These are phyloP conservation scores for Yamadazyma sp. DNA, from an alignment of 1,139 yeast species.

Conservation along the genomic window DNA sequence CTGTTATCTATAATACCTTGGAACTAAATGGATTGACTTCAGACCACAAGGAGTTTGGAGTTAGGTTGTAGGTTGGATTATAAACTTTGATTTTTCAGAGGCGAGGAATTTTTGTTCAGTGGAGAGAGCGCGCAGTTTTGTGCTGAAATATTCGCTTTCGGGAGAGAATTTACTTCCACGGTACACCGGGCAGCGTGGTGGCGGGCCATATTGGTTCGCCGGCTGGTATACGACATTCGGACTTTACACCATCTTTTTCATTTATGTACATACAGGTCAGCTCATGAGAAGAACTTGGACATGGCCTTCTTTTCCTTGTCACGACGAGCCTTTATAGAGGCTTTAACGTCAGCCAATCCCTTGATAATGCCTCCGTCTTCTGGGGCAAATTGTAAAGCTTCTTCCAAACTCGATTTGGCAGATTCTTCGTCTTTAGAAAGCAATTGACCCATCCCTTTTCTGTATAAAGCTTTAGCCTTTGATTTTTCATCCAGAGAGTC, in stretches of 20 bases:
- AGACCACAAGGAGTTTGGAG: slow-evolving; percentile 9
- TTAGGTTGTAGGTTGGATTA: slow-evolving; percentile 4
- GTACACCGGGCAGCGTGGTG: no score
- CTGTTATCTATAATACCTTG: slow-evolving; percentile 11
- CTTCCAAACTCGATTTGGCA: slow-evolving; percentile 65
- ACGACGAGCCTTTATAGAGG: slow-evolving; percentile 50
- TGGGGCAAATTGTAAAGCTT: slow-evolving; percentile 68
- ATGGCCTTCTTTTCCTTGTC: slow-evolving; percentile 82
- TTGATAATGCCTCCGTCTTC: slow-evolving; percentile 71
- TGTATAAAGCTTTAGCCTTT: slow-evolving; percentile 79
- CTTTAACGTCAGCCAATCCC: slow-evolving; percentile 65
- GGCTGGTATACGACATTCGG: no score
- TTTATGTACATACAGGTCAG: slow-evolving; percentile 1
- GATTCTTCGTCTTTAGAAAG: slow-evolving; percentile 66
- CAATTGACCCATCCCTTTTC: slow-evolving; percentile 78
- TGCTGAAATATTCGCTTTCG: slow-evolving; percentile 6
- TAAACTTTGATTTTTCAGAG: slow-evolving; percentile 7
- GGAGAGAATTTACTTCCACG: slow-evolving; percentile 6
- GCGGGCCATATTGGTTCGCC: no score
- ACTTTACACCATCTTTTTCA: no score
- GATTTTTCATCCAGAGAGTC: slow-evolving; percentile 70
- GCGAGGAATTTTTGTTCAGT: slow-evolving; percentile 10
- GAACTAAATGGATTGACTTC: slow-evolving; percentile 4
- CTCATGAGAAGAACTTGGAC: slow-evolving; percentile 66
- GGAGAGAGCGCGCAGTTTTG: slow-evolving; percentile 6